A percentile compares a stretch with the other conserved stretches of the same genome.
These are phyloP conservation scores for Basidioascus undulatus DNA, from an alignment of 768 basidiomycete species.

Conservation along the genomic window DNA sequence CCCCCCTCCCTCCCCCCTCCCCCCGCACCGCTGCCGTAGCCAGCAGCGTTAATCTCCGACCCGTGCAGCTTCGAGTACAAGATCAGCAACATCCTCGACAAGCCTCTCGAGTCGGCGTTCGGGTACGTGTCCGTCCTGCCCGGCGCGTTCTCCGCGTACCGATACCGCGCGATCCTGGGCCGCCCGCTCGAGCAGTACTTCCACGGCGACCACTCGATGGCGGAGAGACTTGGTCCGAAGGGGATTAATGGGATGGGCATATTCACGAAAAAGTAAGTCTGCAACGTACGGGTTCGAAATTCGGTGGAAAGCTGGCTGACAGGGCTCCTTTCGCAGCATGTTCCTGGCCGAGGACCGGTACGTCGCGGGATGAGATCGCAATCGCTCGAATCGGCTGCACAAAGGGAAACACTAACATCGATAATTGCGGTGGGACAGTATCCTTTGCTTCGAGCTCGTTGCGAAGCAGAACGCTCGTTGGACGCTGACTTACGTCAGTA, in stretches of 20 bases:
- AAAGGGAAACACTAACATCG: no score
- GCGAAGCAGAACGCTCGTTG: constrained; percentile 57
- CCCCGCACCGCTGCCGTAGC: no score
- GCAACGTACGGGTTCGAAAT: no score
- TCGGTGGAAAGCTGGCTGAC: constrained; percentile 16
- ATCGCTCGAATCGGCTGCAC: no score
- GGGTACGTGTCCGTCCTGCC: constrained; percentile 62
- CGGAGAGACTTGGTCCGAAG: constrained; percentile 73
- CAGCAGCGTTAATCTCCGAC: no score
- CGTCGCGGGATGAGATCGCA: no score
- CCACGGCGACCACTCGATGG: constrained; percentile 44
- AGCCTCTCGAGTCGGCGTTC: constrained; percentile 83
- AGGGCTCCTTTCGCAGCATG: constrained; percentile 3
- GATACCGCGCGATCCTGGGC: constrained; percentile 76
- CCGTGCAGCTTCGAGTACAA: constrained; percentile 88
- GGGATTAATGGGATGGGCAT: constrained; percentile 94
- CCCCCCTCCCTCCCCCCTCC: no score
- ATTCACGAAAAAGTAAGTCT: constrained; percentile 93
- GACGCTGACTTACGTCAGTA: constrained; percentile 80
- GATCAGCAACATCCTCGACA: constrained; percentile 93
- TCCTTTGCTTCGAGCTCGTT: constrained; percentile 87
- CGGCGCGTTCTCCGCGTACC: constrained; percentile 89
- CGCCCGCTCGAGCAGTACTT: constrained; percentile 35
- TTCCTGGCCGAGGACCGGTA: constrained; percentile 47
- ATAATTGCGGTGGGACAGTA: constrained; percentile 26